These are phyloP conservation scores for Xylaria acuta DNA, from an alignment of 495 filamentous ascomycete species.

Conservation along the genomic window DNA sequence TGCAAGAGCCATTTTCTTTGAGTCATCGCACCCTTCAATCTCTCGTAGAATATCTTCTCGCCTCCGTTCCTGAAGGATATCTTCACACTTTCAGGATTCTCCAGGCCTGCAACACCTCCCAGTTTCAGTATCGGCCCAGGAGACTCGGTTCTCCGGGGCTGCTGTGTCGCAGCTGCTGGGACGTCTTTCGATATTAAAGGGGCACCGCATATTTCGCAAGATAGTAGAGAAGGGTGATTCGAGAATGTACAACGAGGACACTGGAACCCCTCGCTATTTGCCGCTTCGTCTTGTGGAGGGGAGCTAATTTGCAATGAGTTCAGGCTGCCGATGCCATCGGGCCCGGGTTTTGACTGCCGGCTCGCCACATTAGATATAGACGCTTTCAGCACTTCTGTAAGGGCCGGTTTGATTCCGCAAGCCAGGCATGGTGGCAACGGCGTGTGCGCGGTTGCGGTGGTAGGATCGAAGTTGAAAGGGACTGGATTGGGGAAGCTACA, in stretches of 20 bases:
- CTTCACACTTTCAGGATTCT: conserved; percentile 79
- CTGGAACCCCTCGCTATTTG: conserved; percentile 50
- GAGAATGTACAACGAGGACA: conserved; percentile 94
- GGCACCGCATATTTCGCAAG: conserved; percentile 91
- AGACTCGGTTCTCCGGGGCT: conserved; percentile 66
- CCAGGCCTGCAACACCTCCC: conserved; percentile 50
- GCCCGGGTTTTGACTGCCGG: conserved; percentile 46
- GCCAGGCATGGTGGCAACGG: conserved; percentile 86
- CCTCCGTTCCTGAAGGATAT: conserved; percentile 90
- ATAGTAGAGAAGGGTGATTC: conserved; percentile 85
- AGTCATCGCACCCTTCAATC: conserved; percentile 82
- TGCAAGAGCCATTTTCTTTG: conserved; percentile 97
- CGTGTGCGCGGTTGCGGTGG: conserved; percentile 74
- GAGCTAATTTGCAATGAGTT: conserved; percentile 32
- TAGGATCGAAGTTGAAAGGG: conserved; percentile 88
- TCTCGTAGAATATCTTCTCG: conserved; percentile 87
- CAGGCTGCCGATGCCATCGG: conserved; percentile 26
- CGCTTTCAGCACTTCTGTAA: conserved; percentile 82
- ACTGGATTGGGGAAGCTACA: conserved; percentile 97
- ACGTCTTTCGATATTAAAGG: conserved; percentile 68
- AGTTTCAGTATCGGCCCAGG: conserved; percentile 72
- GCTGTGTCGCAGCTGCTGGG: conserved; percentile 46
- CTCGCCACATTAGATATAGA: conserved; percentile 71
- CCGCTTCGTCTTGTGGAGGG: conserved; percentile 7
- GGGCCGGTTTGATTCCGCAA: conserved; percentile 90